Percentiles rank a stretch among this genome's conserved stretches.
Evolutionary conservation across 2,329 filamentous ascomycete species (phyloP).

Genomic region (Zasmidium angulare): DNA sequence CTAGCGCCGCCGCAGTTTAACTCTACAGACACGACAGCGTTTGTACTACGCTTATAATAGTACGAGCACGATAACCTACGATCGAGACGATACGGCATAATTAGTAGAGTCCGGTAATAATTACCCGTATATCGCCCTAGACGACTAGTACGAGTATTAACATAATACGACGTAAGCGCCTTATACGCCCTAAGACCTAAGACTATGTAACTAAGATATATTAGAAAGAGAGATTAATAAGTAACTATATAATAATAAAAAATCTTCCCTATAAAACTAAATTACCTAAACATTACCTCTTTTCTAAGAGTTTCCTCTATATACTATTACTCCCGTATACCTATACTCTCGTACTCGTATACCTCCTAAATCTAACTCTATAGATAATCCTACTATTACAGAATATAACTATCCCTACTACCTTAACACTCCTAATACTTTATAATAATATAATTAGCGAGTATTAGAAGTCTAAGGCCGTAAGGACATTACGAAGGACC

Average conservation of each 20-base stretch:
- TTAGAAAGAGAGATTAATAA: neutral
- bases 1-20: neutral
- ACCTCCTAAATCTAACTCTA: no score
- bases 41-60: neutral
- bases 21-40: neutral
- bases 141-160: neutral
- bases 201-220: neutral
- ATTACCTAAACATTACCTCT: no score
- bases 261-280: no score
- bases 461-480: neutral
- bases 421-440: neutral
- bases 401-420: neutral
- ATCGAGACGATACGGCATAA: neutral
- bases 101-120: neutral
- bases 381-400: neutral
- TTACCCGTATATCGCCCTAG: neutral
- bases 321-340: no score
- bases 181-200: neutral
- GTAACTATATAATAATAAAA: no score
- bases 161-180: neutral
- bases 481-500: neutral
- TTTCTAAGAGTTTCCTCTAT: no score
- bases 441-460: neutral
- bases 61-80: neutral
- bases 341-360: no score